Evolutionary conservation across 495 filamentous ascomycete genomes (phyloP).

Genomic region (Penicillium cataractarum): DNA sequence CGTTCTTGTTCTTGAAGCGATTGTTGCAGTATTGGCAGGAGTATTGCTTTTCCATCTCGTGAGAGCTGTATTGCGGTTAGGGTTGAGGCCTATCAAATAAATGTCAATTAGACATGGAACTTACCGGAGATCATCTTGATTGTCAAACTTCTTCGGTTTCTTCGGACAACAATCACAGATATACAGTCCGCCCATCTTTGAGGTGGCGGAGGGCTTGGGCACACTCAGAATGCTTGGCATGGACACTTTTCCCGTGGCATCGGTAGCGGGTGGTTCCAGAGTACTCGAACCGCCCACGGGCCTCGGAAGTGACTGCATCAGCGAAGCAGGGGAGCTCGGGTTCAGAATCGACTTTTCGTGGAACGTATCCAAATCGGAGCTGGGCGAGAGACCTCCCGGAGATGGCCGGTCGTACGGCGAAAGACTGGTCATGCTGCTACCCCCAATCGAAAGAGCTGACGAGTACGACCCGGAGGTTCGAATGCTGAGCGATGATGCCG

Average conservation of each 20-base stretch:
- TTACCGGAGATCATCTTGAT: slow-evolving; percentile 81
- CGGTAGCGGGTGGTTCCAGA: slow-evolving; percentile 37
- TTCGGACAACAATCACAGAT: slow-evolving; percentile 99
- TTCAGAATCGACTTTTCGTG: slow-evolving; percentile 55
- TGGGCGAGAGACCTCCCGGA: slow-evolving; percentile 71
- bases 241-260: slow-evolving; percentile 47
- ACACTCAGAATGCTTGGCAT: slow-evolving; percentile 35
- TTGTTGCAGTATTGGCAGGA: slow-evolving; percentile 89
- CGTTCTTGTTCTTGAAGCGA: slow-evolving; percentile 99
- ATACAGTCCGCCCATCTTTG: slow-evolving; percentile 55
- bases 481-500: slow-evolving; percentile 68
- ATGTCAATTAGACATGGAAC: slow-evolving; percentile 30
- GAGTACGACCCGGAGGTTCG: slow-evolving; percentile 73
- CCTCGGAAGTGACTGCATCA: slow-evolving; percentile 35
- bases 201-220: slow-evolving; percentile 31
- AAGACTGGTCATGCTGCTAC: slow-evolving; percentile 74
- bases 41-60: slow-evolving; percentile 96
- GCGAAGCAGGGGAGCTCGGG: slow-evolving; percentile 58
- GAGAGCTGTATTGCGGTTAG: slow-evolving; percentile 51
- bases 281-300: slow-evolving; percentile 23
- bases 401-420: slow-evolving; percentile 74
- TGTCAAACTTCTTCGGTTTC: slow-evolving; percentile 98
- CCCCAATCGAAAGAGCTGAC: slow-evolving; percentile 68
- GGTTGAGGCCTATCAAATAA: neutral
- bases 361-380: slow-evolving; percentile 53